These are phyloP conservation scores for Drechslerella dactyloides DNA, from an alignment of 2,329 filamentous ascomycete species.

Conservation along the genomic window DNA sequence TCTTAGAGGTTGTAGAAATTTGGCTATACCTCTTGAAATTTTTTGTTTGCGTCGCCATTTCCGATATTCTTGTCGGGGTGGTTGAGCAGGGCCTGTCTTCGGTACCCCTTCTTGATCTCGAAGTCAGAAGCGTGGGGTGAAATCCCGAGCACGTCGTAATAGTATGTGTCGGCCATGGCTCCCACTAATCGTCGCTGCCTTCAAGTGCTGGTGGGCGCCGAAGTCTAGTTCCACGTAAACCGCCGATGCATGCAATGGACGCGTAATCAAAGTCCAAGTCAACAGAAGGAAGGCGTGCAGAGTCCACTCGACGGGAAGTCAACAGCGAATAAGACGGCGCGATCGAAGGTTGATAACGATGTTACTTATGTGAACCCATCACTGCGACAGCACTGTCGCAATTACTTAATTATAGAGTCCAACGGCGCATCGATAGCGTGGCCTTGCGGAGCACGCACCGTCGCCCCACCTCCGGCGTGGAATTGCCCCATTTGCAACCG, in stretches of 20 bases:
- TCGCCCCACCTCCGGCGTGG: slow-evolving; percentile 3
- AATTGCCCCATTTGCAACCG: neutral
- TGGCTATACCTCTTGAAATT: slow-evolving; percentile 31
- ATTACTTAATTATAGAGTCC: neutral
- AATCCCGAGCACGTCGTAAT: slow-evolving; percentile 30
- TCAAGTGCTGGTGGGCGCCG: no score
- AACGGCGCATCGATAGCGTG: neutral
- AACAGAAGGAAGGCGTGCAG: no score
- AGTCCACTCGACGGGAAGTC: no score
- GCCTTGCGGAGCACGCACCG: neutral
- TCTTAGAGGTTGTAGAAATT: no score
- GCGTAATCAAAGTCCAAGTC: no score
- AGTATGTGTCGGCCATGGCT: slow-evolving; percentile 29
- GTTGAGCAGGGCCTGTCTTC: slow-evolving; percentile 28
- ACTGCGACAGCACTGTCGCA: neutral
- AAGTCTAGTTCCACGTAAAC: no score
- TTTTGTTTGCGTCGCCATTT: slow-evolving; percentile 21
- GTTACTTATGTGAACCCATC: neutral
- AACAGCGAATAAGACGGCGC: no score
- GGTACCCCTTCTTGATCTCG: slow-evolving; percentile 34
- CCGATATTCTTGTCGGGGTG: slow-evolving; percentile 39
- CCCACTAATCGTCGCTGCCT: no score
- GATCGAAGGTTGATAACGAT: no score
- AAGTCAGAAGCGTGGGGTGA: slow-evolving; percentile 18
- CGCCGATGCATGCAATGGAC: no score